These are phyloP conservation scores for Xylariaceae sp. DNA, from an alignment of 2,329 filamentous ascomycete species.

Conservation along the genomic window DNA sequence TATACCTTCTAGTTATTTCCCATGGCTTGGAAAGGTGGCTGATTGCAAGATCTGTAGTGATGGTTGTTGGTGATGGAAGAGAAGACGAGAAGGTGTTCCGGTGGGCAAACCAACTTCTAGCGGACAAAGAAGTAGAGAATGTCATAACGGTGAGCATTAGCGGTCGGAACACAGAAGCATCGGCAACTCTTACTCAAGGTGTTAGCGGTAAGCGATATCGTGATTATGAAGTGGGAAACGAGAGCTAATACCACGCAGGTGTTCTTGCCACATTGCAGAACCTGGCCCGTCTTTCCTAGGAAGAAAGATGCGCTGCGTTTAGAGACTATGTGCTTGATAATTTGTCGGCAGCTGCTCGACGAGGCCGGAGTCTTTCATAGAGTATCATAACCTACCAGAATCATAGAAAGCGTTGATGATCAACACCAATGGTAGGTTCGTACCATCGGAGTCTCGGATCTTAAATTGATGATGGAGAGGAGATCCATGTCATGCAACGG, in stretches of 20 bases:
- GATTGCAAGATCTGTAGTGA: too few relatives aligned
- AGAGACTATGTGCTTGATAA: slow-evolving; percentile 12
- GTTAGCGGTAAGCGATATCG: slow-evolving; percentile 75
- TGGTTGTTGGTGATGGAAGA: slow-evolving; percentile 85
- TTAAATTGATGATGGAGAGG: too few relatives aligned
- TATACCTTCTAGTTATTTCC: too few relatives aligned
- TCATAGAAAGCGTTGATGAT: not conserved
- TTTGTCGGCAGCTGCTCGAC: slow-evolving; percentile 14
- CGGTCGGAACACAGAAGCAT: slow-evolving; percentile 82
- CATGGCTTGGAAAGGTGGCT: too few relatives aligned
- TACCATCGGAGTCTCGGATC: too few relatives aligned
- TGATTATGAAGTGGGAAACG: not conserved
- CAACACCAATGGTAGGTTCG: not conserved
- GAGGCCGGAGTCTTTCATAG: slow-evolving; percentile 1
- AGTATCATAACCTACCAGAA: not conserved
- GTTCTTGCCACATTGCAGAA: slow-evolving; percentile 51
- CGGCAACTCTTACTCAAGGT: slow-evolving; percentile 80
- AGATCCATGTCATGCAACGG: too few relatives aligned
- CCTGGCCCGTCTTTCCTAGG: slow-evolving; percentile 40
- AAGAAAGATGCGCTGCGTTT: slow-evolving; percentile 14
- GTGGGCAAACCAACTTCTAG: slow-evolving; percentile 79
- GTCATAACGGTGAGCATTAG: slow-evolving; percentile 85
- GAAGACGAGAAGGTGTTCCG: slow-evolving; percentile 93
- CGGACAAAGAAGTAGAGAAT: slow-evolving; percentile 56
- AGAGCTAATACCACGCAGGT: slow-evolving; percentile 30